These are phyloP conservation scores for Cladosporium sp. DNA, from an alignment of 2,329 filamentous ascomycete genomes.

Conservation along the genomic window DNA sequence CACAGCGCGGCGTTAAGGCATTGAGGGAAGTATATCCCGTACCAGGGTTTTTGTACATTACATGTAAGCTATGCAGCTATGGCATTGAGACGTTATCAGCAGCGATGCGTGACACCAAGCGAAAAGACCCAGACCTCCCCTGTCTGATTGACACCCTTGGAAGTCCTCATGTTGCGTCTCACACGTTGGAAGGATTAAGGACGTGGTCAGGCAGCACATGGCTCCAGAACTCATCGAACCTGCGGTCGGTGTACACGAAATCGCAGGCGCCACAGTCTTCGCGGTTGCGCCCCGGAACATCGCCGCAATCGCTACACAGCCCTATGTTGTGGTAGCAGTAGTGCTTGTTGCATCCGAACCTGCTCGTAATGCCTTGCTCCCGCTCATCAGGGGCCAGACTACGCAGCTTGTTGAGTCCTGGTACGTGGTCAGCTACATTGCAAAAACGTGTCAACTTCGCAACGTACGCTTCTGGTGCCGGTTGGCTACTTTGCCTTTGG, in stretches of 20 bases:
- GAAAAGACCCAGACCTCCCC: neutral
- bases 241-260: neutral
- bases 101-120: neutral
- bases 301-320: constrained; percentile 1
- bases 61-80: constrained; percentile 16
- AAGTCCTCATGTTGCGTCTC: neutral
- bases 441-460: neutral
- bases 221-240: neutral
- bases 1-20: constrained; percentile 17
- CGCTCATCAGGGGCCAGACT: neutral
- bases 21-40: constrained; percentile 14
- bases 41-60: constrained; percentile 16
- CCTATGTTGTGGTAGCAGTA: constrained; percentile 6
- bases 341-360: neutral
- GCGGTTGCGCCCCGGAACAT: neutral
- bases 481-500: constrained; percentile 1
- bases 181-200: neutral
- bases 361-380: neutral
- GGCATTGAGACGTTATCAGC: constrained; percentile 10
- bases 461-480: constrained; percentile 19
- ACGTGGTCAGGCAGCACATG: neutral
- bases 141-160: neutral
- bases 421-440: neutral
- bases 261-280: neutral
- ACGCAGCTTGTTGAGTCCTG: neutral